Percentiles rank a stretch among this genome's conserved stretches.
These are phyloP conservation scores for Aspergillus cavernicola DNA, from an alignment of 495 filamentous ascomycete genomes.

Conservation along the genomic window DNA sequence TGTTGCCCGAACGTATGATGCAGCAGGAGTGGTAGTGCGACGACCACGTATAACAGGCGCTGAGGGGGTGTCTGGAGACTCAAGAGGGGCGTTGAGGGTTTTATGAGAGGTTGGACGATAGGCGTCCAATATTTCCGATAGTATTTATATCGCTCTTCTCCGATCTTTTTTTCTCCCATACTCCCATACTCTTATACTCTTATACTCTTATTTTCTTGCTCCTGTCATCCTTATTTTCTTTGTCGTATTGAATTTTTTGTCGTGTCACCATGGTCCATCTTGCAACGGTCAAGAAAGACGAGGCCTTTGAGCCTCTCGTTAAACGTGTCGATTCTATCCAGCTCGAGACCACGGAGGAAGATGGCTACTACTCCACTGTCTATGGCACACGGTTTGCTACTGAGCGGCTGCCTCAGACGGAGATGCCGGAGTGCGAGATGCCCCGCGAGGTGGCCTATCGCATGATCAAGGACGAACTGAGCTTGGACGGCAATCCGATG, in stretches of 20 bases:
- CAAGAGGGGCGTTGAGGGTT: too few species aligned
- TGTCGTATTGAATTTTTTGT: not conserved
- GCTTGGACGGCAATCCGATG: slow-evolving; percentile 49
- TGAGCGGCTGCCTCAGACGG: slow-evolving; percentile 69
- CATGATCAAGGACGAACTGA: slow-evolving; percentile 93
- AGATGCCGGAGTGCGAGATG: slow-evolving; percentile 91
- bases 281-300: slow-evolving; percentile 32
- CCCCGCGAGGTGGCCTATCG: slow-evolving; percentile 85
- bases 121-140: not conserved
- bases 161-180: too few species aligned
- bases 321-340: slow-evolving; percentile 31
- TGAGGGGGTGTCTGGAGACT: not conserved
- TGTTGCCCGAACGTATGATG: slow-evolving; percentile 15
- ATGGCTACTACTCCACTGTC: slow-evolving; percentile 67
- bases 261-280: slow-evolving; percentile 37
- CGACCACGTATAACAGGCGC: not conserved
- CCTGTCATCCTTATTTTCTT: not conserved
- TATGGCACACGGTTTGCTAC: slow-evolving; percentile 82
- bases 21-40: not conserved
- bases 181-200: too few species aligned
- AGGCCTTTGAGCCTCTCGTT: slow-evolving; percentile 18
- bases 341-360: slow-evolving; percentile 39
- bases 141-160: not conserved
- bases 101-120: not conserved
- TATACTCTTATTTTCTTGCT: too few species aligned